Percentiles rank a stretch among this genome's conserved stretches.
phyloP scores from a whole-genome alignment of 2,329 filamentous ascomycete species.

The Xylariaceae sp. region DNA sequence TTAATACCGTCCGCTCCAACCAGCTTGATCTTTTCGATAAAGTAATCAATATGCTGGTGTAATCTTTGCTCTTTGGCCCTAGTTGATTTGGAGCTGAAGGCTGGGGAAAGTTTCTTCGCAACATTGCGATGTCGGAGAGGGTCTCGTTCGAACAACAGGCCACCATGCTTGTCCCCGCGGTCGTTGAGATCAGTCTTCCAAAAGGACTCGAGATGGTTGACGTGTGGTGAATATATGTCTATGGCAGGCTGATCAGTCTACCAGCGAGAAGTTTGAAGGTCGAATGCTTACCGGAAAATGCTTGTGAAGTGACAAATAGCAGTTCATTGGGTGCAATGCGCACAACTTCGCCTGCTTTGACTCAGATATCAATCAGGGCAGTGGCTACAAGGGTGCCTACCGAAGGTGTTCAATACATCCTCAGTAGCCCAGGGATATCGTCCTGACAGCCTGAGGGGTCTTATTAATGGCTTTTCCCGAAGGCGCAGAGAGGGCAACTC shows the following conservation, averaged over 20 bases:
- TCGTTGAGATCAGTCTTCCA: slow-evolving; percentile 1
- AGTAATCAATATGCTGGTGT: slow-evolving; percentile 14
- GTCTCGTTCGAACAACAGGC: slow-evolving; percentile 16
- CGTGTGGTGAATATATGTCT: background rate
- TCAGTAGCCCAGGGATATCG: slow-evolving; percentile 1
- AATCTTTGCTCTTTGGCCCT: slow-evolving; percentile 14
- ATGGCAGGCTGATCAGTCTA: background rate
- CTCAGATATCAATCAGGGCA: background rate
- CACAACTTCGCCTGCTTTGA: background rate
- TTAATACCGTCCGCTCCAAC: slow-evolving; percentile 1
- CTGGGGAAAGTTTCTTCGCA: slow-evolving; percentile 13
- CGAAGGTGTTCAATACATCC: background rate
- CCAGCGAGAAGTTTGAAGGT: background rate
- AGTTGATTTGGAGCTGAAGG: slow-evolving; percentile 14
- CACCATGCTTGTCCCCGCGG: slow-evolving; percentile 1
- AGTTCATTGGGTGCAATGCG: slow-evolving; percentile 3
- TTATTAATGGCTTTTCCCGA: background rate
- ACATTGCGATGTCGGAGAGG: slow-evolving; percentile 13
- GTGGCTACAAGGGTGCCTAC: background rate
- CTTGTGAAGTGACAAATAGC: background rate
- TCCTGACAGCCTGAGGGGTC: slow-evolving; percentile 1
- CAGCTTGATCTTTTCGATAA: slow-evolving; percentile 11
- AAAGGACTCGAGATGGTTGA: background rate
- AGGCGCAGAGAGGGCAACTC: background rate
- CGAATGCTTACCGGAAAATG: background rate